Evolutionary conservation across 2,329 filamentous ascomycete genomes (phyloP).

Genomic region (Stemphylium beticola): DNA sequence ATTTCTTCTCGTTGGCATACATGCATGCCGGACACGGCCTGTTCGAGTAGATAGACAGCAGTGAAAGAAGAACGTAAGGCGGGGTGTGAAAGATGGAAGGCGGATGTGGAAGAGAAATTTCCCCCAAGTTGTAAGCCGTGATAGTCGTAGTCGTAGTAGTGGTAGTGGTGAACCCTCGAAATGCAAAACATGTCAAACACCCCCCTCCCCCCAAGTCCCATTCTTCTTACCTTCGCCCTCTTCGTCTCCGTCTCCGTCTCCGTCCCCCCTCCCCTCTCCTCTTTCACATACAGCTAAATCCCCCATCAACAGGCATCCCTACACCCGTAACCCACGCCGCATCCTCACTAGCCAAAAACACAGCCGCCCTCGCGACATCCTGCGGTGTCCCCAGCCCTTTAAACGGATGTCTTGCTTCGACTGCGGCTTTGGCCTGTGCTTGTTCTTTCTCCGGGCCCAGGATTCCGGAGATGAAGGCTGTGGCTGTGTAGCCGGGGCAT

Average conservation of each 20-base stretch:
- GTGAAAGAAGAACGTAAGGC: not conserved
- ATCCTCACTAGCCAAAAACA: constrained; percentile 57
- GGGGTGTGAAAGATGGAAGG: too few species aligned
- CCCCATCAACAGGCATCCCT: constrained; percentile 55
- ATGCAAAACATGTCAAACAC: constrained; percentile 4
- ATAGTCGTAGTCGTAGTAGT: not conserved
- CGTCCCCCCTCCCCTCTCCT: too few species aligned
- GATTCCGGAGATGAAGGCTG: constrained; percentile 35
- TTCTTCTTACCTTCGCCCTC: too few species aligned
- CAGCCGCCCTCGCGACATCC: constrained; percentile 48
- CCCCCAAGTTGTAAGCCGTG: too few species aligned
- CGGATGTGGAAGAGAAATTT: too few species aligned
- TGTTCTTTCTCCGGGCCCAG: constrained; percentile 14
- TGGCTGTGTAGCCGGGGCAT: constrained; percentile 57
- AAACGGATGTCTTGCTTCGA: constrained; percentile 37
- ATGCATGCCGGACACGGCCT: not conserved
- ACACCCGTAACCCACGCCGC: constrained; percentile 55
- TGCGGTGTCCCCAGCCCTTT: constrained; percentile 37
- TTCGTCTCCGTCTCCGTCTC: too few species aligned
- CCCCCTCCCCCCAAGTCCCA: not conserved
- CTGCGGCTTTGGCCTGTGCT: constrained; percentile 2
- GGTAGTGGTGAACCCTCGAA: not conserved
- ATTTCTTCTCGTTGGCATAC: not conserved
- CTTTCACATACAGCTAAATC: constrained; percentile 43
- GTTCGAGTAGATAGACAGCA: not conserved